Evolutionary conservation across 805 yeast genomes (phyloP).

Genomic region (Maudiozyma bulderi): DNA sequence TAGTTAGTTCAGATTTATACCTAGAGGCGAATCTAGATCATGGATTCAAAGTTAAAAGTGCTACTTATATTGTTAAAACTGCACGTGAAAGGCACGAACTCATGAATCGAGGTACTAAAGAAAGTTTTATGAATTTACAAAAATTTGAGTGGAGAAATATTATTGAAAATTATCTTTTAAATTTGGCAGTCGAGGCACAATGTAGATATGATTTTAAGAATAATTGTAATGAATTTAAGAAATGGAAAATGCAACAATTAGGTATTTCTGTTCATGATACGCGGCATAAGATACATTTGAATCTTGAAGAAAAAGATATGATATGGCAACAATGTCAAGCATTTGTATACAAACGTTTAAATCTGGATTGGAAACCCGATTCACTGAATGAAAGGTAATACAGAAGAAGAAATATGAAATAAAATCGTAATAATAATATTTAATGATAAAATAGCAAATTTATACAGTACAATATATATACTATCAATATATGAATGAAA

Average conservation of each 20-base stretch:
- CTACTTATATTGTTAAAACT: slow-evolving; percentile 44
- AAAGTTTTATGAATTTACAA: slow-evolving; percentile 17
- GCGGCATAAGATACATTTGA: slow-evolving; percentile 19
- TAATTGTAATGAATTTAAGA: slow-evolving; percentile 28
- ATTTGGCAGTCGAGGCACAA: slow-evolving; percentile 56
- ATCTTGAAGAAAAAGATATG: slow-evolving; percentile 42
- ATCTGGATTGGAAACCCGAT: slow-evolving; percentile 47
- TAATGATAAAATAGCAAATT: neutral
- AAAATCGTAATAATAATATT: neutral
- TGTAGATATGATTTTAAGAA: slow-evolving; percentile 49
- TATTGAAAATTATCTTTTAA: slow-evolving; percentile 52
- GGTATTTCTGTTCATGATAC: neutral
- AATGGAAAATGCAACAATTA: slow-evolving; percentile 21
- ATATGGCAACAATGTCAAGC: slow-evolving; percentile 56
- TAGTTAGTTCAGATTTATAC: slow-evolving; percentile 49
- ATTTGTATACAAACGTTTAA: slow-evolving; percentile 43
- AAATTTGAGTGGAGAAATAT: slow-evolving; percentile 58
- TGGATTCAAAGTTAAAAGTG: slow-evolving; percentile 44
- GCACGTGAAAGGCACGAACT: slow-evolving; percentile 37
- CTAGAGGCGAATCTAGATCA: slow-evolving; percentile 35
- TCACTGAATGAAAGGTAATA: slow-evolving; percentile 1
- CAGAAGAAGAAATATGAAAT: neutral
- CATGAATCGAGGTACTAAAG: slow-evolving; percentile 12
- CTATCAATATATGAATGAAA: too few species aligned
- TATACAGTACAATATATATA: too few species aligned